Conservation (phyloP, 495 filamentous ascomycete species). For the Sordaria brevicollis region DNA sequence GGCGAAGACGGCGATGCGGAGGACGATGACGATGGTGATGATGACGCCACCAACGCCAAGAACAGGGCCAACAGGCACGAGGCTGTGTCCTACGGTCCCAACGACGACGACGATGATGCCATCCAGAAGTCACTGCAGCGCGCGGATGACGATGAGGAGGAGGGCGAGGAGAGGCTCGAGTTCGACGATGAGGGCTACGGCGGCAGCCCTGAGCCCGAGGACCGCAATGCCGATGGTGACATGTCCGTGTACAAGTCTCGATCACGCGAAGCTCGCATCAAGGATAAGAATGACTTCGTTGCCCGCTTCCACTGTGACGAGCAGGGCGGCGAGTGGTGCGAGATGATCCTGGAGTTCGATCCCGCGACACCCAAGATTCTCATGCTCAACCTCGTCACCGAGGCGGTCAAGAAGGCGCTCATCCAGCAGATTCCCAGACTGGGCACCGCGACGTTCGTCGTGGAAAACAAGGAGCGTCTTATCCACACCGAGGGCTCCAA, state of each 20-base stretch:
- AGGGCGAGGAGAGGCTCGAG: conserved; percentile 33
- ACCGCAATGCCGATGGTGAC: conserved; percentile 35
- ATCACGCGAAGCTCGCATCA: conserved; percentile 56
- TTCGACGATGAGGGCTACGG: conserved; percentile 48
- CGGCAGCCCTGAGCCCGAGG: conserved; percentile 37
- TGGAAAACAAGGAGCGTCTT: conserved; percentile 51
- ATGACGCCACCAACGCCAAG: conserved; percentile 76
- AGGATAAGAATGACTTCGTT: conserved; percentile 52
- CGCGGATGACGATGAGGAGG: conserved; percentile 42
- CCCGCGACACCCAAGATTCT: conserved; percentile 78
- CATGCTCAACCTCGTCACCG: conserved; percentile 80
- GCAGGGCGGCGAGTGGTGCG: conserved; percentile 58
- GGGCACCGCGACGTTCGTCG: conserved; percentile 58
- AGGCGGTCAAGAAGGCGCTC: conserved; percentile 59
- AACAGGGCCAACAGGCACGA: conserved; percentile 63
- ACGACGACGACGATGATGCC: conserved; percentile 81
- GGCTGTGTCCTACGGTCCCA: conserved; percentile 78
- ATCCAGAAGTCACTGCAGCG: conserved; percentile 49
- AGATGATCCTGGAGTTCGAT: conserved; percentile 76
- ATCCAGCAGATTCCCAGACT: conserved; percentile 80
- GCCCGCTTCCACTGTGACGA: conserved; percentile 73
- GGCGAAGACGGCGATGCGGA: conserved; percentile 49
- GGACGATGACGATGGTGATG: conserved; percentile 69
- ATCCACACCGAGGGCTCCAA: conserved; percentile 78
- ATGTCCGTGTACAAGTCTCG: conserved; percentile 17